Evolutionary conservation across 176 grass and related monocot genomes (phyloP).

Genomic region (Cocos nucifera): DNA sequence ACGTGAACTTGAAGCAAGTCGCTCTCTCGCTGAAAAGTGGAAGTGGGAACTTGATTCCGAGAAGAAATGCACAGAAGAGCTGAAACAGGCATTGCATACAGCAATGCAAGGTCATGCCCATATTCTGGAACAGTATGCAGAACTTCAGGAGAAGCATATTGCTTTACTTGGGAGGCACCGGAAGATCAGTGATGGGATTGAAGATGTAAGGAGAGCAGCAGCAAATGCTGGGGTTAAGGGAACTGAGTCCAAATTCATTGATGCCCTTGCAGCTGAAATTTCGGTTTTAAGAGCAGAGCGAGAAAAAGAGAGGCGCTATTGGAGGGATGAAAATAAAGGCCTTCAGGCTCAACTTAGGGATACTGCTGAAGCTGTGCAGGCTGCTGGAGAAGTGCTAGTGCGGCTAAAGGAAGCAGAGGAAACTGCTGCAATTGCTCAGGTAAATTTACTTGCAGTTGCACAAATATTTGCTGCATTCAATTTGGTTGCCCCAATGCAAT

Average conservation of each 20-base stretch:
- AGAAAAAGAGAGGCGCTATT: slow-evolving; percentile 46
- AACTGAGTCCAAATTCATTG: slow-evolving; percentile 56
- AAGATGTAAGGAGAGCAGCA: slow-evolving; percentile 72
- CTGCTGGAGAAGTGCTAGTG: slow-evolving; percentile 81
- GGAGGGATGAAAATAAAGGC: slow-evolving; percentile 61
- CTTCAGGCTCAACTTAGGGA: slow-evolving; percentile 75
- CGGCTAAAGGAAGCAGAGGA: slow-evolving; percentile 82
- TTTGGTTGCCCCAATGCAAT: no score
- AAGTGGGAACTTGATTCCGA: slow-evolving; percentile 64
- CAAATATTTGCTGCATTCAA: neutral
- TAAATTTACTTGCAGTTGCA: slow-evolving; percentile 21
- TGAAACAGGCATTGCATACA: slow-evolving; percentile 85
- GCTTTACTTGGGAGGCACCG: slow-evolving; percentile 57
- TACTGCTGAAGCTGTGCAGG: slow-evolving; percentile 90
- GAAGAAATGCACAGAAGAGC: slow-evolving; percentile 73
- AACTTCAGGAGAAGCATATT: slow-evolving; percentile 96
- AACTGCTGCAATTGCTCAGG: slow-evolving; percentile 44
- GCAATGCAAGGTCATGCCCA: slow-evolving; percentile 85
- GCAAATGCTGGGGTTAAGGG: slow-evolving; percentile 67
- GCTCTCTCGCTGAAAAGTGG: slow-evolving; percentile 40
- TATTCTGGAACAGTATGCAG: slow-evolving; percentile 89
- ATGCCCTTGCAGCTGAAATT: slow-evolving; percentile 67
- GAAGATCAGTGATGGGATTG: slow-evolving; percentile 68
- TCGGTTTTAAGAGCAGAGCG: slow-evolving; percentile 51
- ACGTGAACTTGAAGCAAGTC: slow-evolving; percentile 57